A percentile compares a stretch with the other conserved stretches of the same genome.
These are phyloP conservation scores for Yamadazyma siamensis DNA, from an alignment of 1,139 yeast species.

Conservation along the genomic window DNA sequence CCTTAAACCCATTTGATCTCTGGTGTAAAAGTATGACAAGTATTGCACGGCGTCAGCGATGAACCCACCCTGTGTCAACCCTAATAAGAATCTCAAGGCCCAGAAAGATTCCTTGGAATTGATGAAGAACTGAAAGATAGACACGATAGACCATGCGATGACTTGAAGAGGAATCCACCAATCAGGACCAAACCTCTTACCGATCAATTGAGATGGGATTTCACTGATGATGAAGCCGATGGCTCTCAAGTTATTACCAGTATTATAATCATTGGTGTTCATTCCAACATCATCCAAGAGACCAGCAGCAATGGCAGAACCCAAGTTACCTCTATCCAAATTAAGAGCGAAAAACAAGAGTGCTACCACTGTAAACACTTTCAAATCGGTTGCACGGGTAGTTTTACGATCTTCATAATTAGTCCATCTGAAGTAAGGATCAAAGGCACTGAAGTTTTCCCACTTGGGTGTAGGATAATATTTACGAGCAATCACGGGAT, in stretches of 20 bases:
- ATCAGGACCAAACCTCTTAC: slow-evolving; percentile 32
- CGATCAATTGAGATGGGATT: slow-evolving; percentile 31
- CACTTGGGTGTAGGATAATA: slow-evolving; percentile 15
- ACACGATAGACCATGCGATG: slow-evolving; percentile 28
- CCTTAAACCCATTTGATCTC: slow-evolving; percentile 20
- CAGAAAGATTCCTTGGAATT: slow-evolving; percentile 22
- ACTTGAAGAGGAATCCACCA: slow-evolving; percentile 32
- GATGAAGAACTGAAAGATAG: slow-evolving; percentile 26
- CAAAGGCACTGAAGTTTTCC: slow-evolving; percentile 32
- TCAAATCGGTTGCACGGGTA: slow-evolving; percentile 36
- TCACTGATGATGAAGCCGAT: slow-evolving; percentile 29
- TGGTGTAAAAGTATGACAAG: slow-evolving; percentile 22
- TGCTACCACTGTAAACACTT: slow-evolving; percentile 29
- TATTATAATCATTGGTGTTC: slow-evolving; percentile 29
- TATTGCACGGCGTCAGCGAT: slow-evolving; percentile 28
- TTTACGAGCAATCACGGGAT: slow-evolving; percentile 16
- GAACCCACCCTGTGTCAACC: slow-evolving; percentile 29
- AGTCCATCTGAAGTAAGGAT: slow-evolving; percentile 45
- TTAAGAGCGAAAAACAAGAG: slow-evolving; percentile 31
- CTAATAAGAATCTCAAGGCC: slow-evolving; percentile 26
- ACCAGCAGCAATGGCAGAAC: slow-evolving; percentile 32
- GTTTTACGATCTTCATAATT: slow-evolving; percentile 38
- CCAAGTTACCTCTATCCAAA: slow-evolving; percentile 29
- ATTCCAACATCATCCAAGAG: slow-evolving; percentile 25
- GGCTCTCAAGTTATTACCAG: slow-evolving; percentile 28